Conservation (phyloP, 2,329 filamentous ascomycete species). For the Phoma sp. region DNA sequence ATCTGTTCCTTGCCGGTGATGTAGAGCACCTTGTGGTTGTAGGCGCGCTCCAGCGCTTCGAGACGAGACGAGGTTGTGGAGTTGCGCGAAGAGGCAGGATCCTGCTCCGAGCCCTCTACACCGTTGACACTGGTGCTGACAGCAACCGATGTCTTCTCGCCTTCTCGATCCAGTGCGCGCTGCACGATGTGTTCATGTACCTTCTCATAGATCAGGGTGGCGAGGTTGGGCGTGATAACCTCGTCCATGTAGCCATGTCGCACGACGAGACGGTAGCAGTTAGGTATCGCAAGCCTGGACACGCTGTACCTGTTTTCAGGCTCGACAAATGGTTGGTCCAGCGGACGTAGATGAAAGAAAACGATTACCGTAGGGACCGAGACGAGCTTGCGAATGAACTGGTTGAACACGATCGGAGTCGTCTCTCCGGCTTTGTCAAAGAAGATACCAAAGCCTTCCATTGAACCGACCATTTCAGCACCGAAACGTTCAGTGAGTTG, state of each 20-base stretch:
- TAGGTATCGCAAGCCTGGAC: conserved; percentile 57
- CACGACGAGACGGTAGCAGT: conserved; percentile 71
- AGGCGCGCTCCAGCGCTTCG: conserved; percentile 51
- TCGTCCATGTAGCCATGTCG: conserved; percentile 77
- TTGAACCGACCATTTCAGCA: conserved; percentile 35
- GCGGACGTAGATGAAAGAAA: conserved; percentile 74
- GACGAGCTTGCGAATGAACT: conserved; percentile 74
- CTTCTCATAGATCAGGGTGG: conserved; percentile 60
- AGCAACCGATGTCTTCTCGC: conserved; percentile 21
- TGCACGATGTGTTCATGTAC: conserved; percentile 52
- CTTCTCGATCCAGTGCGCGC: conserved; percentile 36
- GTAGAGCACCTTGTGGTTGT: conserved; percentile 57
- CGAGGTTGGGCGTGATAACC: conserved; percentile 69
- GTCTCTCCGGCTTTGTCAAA: conserved; percentile 76
- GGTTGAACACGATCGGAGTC: conserved; percentile 70
- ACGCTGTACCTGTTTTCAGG: conserved; percentile 58
- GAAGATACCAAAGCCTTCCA: conserved; percentile 71
- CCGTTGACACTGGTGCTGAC: conserved; percentile 12
- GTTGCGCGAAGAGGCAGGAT: conserved; percentile 17
- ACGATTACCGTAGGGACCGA: conserved; percentile 69
- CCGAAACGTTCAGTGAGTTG: conserved; percentile 51
- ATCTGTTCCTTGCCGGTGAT: conserved; percentile 60
- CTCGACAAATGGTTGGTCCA: conserved; percentile 58
- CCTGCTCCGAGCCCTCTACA: background rate
- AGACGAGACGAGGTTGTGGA: conserved; percentile 38